phyloP scores from a whole-genome alignment of 1,139 yeast species.

The Taphrina wiesneri region DNA sequence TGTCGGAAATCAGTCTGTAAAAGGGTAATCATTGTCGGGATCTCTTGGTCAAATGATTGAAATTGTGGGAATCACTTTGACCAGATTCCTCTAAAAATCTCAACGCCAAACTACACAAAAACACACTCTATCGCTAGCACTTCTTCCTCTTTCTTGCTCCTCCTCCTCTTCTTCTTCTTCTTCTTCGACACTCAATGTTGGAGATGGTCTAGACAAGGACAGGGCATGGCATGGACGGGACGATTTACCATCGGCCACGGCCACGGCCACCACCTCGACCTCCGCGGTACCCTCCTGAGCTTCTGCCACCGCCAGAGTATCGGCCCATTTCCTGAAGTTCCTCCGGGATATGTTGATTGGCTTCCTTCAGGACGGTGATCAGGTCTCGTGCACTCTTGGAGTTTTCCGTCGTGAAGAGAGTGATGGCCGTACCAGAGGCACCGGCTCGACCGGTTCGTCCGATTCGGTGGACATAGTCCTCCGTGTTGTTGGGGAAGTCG shows the following conservation, averaged over 20 bases:
- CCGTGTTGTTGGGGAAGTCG: slow-evolving; percentile 97
- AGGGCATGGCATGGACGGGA: no score
- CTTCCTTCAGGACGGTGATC: slow-evolving; percentile 89
- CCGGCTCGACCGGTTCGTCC: slow-evolving; percentile 99
- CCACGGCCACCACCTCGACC: slow-evolving; percentile 59
- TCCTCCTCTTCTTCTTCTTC: no score
- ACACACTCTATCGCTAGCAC: no score
- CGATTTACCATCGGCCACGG: slow-evolving; percentile 51
- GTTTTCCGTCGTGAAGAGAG: slow-evolving; percentile 88
- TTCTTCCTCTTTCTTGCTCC: no score
- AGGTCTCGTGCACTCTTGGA: slow-evolving; percentile 87
- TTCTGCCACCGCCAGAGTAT: slow-evolving; percentile 51
- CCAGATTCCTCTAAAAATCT: no score
- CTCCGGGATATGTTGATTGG: slow-evolving; percentile 78
- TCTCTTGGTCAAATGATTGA: no score
- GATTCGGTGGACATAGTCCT: slow-evolving; percentile 91
- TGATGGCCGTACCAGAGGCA: slow-evolving; percentile 89
- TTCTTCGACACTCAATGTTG: no score
- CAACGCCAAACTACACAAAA: no score
- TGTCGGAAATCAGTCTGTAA: no score
- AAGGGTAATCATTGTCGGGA: no score
- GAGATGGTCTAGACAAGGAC: no score
- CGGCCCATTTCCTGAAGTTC: slow-evolving; percentile 52
- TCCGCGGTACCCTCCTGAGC: slow-evolving; percentile 55
- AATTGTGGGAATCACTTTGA: no score